Percentiles rank a stretch among this genome's conserved stretches.
These are phyloP conservation scores for Fusarium veterinarium DNA, from an alignment of 2,329 filamentous ascomycete genomes.

Conservation along the genomic window DNA sequence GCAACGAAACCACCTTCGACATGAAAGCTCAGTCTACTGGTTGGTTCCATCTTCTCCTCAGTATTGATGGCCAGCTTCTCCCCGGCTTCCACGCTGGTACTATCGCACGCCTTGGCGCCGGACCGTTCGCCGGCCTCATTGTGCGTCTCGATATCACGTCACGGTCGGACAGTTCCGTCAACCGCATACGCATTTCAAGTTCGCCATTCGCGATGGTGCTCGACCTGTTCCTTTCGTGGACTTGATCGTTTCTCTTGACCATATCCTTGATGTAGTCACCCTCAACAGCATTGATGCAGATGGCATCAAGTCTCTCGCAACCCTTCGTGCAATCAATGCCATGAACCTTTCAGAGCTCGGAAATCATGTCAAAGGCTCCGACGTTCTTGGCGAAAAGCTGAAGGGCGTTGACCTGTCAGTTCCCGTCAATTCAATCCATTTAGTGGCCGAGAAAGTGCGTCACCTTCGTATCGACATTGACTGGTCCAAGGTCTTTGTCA, in stretches of 20 bases:
- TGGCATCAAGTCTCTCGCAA: not conserved
- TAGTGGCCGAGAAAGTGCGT: not conserved
- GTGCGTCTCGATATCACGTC: not conserved
- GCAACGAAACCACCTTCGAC: not conserved
- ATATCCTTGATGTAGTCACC: rapidly evolving
- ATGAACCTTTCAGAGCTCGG: not conserved
- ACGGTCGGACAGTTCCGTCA: rapidly evolving
- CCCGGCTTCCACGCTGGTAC: not conserved
- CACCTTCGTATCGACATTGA: not conserved
- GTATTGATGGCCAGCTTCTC: not conserved
- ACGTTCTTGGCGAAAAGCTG: not conserved
- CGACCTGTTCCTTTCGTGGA: not conserved
- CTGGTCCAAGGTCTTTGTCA: not conserved
- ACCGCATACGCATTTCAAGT: not conserved
- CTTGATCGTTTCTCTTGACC: not conserved
- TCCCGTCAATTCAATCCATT: not conserved
- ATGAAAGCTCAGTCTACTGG: not conserved
- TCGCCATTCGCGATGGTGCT: not conserved
- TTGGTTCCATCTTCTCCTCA: not conserved
- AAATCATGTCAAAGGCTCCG: not conserved
- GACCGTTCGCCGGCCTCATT: not conserved
- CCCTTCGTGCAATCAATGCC: not conserved
- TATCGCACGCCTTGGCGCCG: not conserved
- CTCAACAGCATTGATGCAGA: not conserved
- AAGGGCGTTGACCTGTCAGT: not conserved